Evolutionary conservation across 164 flowering plant genomes (phyloP).

Genomic region (Umbellularia californica): DNA sequence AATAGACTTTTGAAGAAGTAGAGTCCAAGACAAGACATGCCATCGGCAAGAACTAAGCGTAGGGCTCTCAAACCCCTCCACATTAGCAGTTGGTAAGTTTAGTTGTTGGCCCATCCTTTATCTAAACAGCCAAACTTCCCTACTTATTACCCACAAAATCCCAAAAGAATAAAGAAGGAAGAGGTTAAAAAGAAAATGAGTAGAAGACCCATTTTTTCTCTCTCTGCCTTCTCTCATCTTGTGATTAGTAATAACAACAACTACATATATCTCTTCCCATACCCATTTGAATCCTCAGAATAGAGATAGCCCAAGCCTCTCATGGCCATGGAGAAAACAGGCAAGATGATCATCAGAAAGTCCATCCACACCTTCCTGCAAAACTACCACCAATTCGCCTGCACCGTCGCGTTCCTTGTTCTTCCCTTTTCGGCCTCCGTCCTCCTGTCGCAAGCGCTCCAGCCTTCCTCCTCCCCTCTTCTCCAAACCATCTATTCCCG

Average conservation of each 20-base stretch:
- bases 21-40: not conserved
- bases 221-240: not conserved
- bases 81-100: constrained; percentile 16
- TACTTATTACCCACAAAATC: constrained; percentile 15
- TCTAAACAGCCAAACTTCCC: constrained; percentile 21
- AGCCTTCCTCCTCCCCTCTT: constrained; percentile 28
- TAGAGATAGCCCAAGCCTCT: constrained; percentile 13
- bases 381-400: constrained; percentile 53
- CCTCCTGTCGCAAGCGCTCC: constrained; percentile 50
- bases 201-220: constrained; percentile 1
- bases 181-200: constrained; percentile 8
- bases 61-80: constrained; percentile 21
- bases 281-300: not conserved
- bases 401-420: constrained; percentile 36
- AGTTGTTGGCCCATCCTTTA: constrained; percentile 56
- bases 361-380: constrained; percentile 65
- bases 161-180: constrained; percentile 2
- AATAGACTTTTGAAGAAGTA: not conserved
- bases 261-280: not conserved
- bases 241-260: not conserved
- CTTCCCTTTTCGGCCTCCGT: constrained; percentile 59
- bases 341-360: constrained; percentile 46
- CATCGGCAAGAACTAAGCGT: not conserved
- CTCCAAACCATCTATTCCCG: constrained; percentile 29
- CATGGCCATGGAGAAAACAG: constrained; percentile 42